These are phyloP conservation scores for Fusarium sp. DNA, from an alignment of 2,329 filamentous ascomycete species.

Conservation along the genomic window DNA sequence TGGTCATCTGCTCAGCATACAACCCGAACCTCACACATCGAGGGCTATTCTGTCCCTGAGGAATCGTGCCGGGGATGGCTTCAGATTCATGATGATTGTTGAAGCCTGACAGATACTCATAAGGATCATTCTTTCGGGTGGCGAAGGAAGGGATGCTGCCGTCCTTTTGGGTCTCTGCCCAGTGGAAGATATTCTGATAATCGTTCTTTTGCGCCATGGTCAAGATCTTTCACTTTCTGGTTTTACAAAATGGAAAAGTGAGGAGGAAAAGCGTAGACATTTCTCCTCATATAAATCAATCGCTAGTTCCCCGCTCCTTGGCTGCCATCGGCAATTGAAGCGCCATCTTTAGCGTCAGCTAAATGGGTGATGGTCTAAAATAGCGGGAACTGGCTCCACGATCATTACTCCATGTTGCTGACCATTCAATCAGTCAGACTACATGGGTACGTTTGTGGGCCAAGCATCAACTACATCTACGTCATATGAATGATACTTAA, in stretches of 20 bases:
- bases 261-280: not conserved
- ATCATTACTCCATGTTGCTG: slow-evolving; percentile 14
- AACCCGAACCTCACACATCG: slow-evolving; percentile 56
- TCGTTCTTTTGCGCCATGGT: slow-evolving; percentile 47
- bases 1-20: slow-evolving; percentile 61
- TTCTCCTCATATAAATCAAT: not conserved
- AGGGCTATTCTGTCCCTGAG: slow-evolving; percentile 60
- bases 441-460: slow-evolving; percentile 3
- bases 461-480: not conserved
- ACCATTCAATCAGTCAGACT: slow-evolving; percentile 33
- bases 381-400: slow-evolving; percentile 3
- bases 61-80: slow-evolving; percentile 61
- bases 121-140: slow-evolving; percentile 56
- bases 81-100: slow-evolving; percentile 62
- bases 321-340: not conserved
- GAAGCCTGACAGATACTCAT: slow-evolving; percentile 69
- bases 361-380: not conserved
- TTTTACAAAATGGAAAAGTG: not conserved
- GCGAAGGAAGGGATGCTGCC: slow-evolving; percentile 67
- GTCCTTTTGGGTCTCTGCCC: slow-evolving; percentile 72
- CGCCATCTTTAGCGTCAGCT: not conserved
- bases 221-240: fast-evolving
- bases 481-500: not conserved
- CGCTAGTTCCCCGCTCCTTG: slow-evolving; percentile 1
- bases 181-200: slow-evolving; percentile 67